Evolutionary conservation across 257 asterid species (phyloP).

Genomic region (Solanum sejunctum): DNA sequence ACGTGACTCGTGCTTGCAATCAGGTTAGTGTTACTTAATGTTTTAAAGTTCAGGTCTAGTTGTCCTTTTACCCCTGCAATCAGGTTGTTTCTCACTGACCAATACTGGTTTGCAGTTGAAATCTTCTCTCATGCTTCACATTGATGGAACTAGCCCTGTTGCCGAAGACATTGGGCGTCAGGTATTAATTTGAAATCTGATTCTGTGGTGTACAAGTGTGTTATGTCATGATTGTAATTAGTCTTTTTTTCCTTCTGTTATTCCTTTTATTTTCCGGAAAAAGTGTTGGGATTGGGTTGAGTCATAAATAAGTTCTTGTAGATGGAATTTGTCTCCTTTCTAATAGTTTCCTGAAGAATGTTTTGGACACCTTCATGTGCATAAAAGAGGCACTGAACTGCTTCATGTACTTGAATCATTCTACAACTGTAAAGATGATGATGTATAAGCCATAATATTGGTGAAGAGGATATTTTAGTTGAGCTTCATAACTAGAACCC

Average conservation of each 20-base stretch:
- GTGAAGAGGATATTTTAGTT: neutral
- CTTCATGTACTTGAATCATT: neutral
- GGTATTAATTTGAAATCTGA: conserved; percentile 29
- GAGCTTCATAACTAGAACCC: neutral
- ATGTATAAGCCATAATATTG: neutral
- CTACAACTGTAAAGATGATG: neutral
- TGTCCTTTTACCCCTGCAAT: neutral
- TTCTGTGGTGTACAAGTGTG: neutral
- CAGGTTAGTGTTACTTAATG: conserved; percentile 31
- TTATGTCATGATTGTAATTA: neutral
- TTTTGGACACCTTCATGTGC: neutral
- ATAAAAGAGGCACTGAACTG: neutral
- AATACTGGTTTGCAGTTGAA: conserved; percentile 46
- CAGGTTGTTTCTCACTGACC: neutral
- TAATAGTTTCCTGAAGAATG: neutral
- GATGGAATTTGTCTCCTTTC: neutral
- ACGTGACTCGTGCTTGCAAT: conserved; percentile 75
- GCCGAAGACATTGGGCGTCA: conserved; percentile 99
- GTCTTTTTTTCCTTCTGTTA: neutral
- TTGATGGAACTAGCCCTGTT: conserved; percentile 87
- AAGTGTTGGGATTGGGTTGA: neutral
- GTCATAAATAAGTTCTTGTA: neutral
- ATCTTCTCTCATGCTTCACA: conserved; percentile 80
- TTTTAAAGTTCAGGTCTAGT: neutral
- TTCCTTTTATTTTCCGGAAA: neutral